These are phyloP conservation scores for Williopsis jadinii DNA, from an alignment of 1,139 yeast genomes.

Conservation along the genomic window DNA sequence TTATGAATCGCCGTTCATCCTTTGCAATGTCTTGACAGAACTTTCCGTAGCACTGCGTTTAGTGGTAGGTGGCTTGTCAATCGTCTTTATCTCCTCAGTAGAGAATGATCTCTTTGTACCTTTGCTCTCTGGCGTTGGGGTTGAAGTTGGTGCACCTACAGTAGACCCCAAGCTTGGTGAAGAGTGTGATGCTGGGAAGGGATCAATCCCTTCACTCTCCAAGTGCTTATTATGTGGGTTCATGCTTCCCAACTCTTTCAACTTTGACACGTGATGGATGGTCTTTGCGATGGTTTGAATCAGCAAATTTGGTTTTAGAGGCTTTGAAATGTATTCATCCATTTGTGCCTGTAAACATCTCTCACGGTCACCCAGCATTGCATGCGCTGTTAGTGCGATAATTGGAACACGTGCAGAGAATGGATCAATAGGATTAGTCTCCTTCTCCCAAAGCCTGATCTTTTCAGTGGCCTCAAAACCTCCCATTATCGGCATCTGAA, in stretches of 20 bases:
- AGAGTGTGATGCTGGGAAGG: constrained; percentile 6
- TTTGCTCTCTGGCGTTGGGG: constrained; percentile 5
- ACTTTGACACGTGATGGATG: constrained; percentile 50
- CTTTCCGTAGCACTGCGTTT: constrained; percentile 1
- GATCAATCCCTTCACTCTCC: constrained; percentile 14
- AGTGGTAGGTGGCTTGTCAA: background rate
- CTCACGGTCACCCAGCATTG: constrained; percentile 83
- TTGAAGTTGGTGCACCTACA: background rate
- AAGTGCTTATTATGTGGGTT: constrained; percentile 19
- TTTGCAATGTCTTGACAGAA: background rate
- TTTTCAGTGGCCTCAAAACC: constrained; percentile 87
- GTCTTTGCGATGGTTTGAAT: constrained; percentile 83
- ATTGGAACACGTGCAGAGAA: constrained; percentile 74
- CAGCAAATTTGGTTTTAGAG: constrained; percentile 73
- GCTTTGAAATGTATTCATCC: constrained; percentile 88
- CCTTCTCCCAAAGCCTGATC: constrained; percentile 83
- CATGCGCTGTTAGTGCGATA: constrained; percentile 86
- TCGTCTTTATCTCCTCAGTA: constrained; percentile 8
- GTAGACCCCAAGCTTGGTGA: too few relatives aligned
- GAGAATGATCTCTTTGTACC: constrained; percentile 6
- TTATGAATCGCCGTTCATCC: background rate
- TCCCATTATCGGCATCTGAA: constrained; percentile 94
- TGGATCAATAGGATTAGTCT: constrained; percentile 46
- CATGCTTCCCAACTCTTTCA: constrained; percentile 19
- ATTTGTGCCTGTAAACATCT: constrained; percentile 80